Percentiles rank a stretch among this genome's conserved stretches.
Evolutionary conservation across 176 grass and related monocot genomes (phyloP).

Genomic region (Bonia amplexicaulis): DNA sequence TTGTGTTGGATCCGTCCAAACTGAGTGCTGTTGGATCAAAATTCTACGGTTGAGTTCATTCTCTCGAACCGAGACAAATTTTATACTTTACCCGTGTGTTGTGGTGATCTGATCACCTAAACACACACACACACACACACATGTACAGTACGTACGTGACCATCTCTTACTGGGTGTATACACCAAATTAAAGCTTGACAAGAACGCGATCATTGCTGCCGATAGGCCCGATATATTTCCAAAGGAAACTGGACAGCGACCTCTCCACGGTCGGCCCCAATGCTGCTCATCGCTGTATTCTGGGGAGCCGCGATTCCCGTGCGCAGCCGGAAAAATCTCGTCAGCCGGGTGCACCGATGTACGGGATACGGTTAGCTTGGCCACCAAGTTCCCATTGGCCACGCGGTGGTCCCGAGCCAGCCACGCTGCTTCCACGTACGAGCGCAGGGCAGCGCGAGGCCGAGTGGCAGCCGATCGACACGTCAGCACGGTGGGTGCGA

Average conservation of each 20-base stretch:
- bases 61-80: too few species aligned
- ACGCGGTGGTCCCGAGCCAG: slow-evolving; percentile 30
- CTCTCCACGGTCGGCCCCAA: not conserved
- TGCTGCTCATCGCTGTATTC: not conserved
- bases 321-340: not conserved
- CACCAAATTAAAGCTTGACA: too few species aligned
- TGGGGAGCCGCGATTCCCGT: not conserved
- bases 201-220: too few species aligned
- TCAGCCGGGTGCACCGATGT: not conserved
- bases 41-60: too few species aligned
- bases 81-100: too few species aligned
- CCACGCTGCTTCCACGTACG: slow-evolving; percentile 23
- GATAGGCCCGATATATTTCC: too few species aligned
- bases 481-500: not conserved
- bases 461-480: not conserved
- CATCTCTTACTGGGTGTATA: too few species aligned
- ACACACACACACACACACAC: too few species aligned
- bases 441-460: not conserved
- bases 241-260: not conserved
- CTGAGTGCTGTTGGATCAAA: not conserved
- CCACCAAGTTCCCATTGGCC: slow-evolving; percentile 27
- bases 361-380: not conserved
- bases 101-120: too few species aligned
- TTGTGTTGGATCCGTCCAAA: too few species aligned
- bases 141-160: too few species aligned